Evolutionary conservation across 441 rosid genomes (phyloP), one percentile per base, ranked within the genome.

Genomic region (Melastoma candidum): DNA sequence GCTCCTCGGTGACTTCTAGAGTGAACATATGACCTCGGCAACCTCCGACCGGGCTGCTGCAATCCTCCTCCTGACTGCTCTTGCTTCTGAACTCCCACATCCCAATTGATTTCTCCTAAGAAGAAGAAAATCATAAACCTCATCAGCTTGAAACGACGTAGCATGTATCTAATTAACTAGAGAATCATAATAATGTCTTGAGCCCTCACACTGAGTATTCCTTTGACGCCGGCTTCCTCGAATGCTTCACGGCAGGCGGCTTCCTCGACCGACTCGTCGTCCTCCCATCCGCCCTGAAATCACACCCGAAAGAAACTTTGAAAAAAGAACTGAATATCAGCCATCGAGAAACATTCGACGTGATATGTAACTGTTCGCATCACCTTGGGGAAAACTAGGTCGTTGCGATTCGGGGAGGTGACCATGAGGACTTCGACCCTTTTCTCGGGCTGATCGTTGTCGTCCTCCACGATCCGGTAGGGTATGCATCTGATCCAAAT

Each of bases 141-240:
- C 41, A 36, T 36, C 41, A 36, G 41, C 6, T 36, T 36, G 41
- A 36, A 36, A 36, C 8, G 41, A 36, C 41, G 6, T 36, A 6
- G 8, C 1, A 6, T 36, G 8, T 36, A 36, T 36, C 8, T 4
- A 36, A 36, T 36, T 36, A 36, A 36, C 8, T 9, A 36, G 41
- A 36, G 41, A 36, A 36, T 36, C 8, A 44, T 36, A 24, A 2
- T 47, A 17, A 26, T 49, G 39, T 46, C 24, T 22, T 10, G 22
- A 51, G 26, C 3, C 64, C 85, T 26, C 73, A 84, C 97, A 66
- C 73, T 74, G 14, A 89, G 80, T 46, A 63, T 67, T 72, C 97
- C 97, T 74, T 66, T 80, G 11, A 89, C 87, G 70, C 97, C 97
- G 0, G 97, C 94, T 64, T 89, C 97, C 76, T 89, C 97, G 47